phyloP scores from a whole-genome alignment of 805 yeast genomes.

The Wickerhamomyces xylosicus region DNA sequence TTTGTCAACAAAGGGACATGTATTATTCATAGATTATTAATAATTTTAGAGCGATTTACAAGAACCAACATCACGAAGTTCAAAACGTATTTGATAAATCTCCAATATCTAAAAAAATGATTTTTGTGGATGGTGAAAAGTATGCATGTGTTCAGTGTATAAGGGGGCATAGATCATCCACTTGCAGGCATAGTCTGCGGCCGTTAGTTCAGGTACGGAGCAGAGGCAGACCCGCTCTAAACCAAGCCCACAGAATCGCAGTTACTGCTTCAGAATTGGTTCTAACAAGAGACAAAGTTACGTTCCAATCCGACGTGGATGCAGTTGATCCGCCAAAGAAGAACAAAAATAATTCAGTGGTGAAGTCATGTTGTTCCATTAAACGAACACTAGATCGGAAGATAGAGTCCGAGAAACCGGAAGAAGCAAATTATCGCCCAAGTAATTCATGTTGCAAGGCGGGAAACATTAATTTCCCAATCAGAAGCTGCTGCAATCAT shows the following conservation, averaged over 20 bases:
- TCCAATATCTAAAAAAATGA: too few relatives aligned
- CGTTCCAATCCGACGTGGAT: conserved; percentile 3
- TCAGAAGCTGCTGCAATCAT: background rate
- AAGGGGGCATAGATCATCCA: conserved; percentile 73
- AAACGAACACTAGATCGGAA: too few relatives aligned
- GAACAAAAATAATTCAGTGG: too few relatives aligned
- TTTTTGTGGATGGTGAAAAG: conserved; percentile 60
- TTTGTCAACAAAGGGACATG: too few relatives aligned
- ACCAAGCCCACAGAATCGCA: conserved; percentile 22
- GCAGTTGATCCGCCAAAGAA: background rate
- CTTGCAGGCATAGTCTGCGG: conserved; percentile 63
- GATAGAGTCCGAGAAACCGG: too few relatives aligned
- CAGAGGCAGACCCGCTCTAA: conserved; percentile 63
- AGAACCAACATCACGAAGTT: too few relatives aligned
- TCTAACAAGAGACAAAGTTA: conserved; percentile 8
- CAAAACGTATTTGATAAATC: too few relatives aligned
- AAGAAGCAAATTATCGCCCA: too few relatives aligned
- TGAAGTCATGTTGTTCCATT: conserved; percentile 1
- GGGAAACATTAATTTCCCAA: background rate
- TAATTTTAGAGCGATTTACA: too few relatives aligned
- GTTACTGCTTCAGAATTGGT: conserved; percentile 17
- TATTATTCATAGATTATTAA: too few relatives aligned
- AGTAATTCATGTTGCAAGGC: background rate
- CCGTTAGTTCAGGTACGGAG: conserved; percentile 69
- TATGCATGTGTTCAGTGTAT: conserved; percentile 73